Conservation (phyloP, 495 filamentous ascomycete genomes). For the Penicillium maclennaniae region DNA sequence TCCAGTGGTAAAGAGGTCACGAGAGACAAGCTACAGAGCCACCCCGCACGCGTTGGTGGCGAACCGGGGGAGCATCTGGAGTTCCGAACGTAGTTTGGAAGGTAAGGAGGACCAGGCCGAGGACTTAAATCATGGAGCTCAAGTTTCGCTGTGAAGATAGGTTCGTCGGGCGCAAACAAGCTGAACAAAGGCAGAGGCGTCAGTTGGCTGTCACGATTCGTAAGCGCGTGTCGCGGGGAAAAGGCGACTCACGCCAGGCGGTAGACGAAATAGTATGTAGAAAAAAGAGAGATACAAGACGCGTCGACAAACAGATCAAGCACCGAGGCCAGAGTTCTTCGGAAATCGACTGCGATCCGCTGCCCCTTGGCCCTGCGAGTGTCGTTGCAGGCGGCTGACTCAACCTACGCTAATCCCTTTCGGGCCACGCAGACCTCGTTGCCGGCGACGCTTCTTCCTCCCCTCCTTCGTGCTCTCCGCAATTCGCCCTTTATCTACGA, state of each 20-base stretch:
- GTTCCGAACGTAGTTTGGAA: not conserved
- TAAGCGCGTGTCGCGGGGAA: constrained; percentile 22
- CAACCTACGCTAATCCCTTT: constrained; percentile 42
- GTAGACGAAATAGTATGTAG: constrained; percentile 9
- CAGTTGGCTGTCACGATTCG: constrained; percentile 16
- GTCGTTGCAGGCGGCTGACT: constrained; percentile 45
- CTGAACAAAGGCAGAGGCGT: constrained; percentile 19
- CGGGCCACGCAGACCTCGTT: constrained; percentile 27
- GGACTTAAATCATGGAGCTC: not conserved
- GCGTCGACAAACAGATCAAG: constrained; percentile 35
- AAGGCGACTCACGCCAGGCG: constrained; percentile 22
- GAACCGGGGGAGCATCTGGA: constrained; percentile 28
- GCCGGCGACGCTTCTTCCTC: constrained; percentile 11
- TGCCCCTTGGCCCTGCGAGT: constrained; percentile 38
- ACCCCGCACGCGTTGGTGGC: constrained; percentile 31
- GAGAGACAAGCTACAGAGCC: constrained; percentile 22
- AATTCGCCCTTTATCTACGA: constrained; percentile 7
- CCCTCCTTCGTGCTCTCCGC: constrained; percentile 21
- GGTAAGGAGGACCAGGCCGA: not conserved
- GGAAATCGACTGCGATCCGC: constrained; percentile 35
- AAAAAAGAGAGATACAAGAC: constrained; percentile 25
- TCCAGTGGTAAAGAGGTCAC: constrained; percentile 12
- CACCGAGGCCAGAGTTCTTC: constrained; percentile 25
- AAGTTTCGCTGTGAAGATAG: constrained; percentile 1
- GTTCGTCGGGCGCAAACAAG: constrained; percentile 16